Evolutionary conservation across 1,139 yeast species (phyloP).

Genomic region (Kodamaea arcana): DNA sequence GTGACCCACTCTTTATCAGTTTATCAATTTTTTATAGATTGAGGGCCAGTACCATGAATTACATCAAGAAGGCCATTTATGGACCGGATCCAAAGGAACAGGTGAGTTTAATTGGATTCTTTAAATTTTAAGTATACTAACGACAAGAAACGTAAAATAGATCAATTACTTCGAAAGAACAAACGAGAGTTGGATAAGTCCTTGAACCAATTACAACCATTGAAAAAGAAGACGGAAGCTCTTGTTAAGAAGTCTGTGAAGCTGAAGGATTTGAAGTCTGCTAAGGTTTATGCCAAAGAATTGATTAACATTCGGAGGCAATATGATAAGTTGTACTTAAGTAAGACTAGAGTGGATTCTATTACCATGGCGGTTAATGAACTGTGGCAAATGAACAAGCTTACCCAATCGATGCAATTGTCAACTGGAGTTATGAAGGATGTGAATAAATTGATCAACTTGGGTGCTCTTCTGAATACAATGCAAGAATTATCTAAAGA

Average conservation of each 20-base stretch:
- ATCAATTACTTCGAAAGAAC: constrained; percentile 76
- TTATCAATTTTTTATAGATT: too few species aligned
- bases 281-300: constrained; percentile 78
- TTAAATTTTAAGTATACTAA: background rate
- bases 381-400: constrained; percentile 79
- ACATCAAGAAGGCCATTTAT: constrained; percentile 78
- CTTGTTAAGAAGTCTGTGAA: constrained; percentile 75
- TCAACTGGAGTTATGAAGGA: constrained; percentile 86
- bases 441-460: constrained; percentile 69
- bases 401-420: constrained; percentile 77
- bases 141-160: constrained; percentile 69
- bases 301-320: constrained; percentile 72
- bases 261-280: constrained; percentile 70
- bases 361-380: constrained; percentile 88
- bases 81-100: constrained; percentile 97
- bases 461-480: constrained; percentile 79
- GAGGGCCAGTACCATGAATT: constrained; percentile 66
- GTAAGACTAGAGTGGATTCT: constrained; percentile 82
- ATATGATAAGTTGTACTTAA: constrained; percentile 65
- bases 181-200: constrained; percentile 77
- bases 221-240: constrained; percentile 71
- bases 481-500: constrained; percentile 88
- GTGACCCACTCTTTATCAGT: too few species aligned
- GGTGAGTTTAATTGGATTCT: constrained; percentile 26
- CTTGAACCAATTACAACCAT: constrained; percentile 59